phyloP scores from a whole-genome alignment of 805 yeast genomes.

The Lipomyces starkeyi region DNA sequence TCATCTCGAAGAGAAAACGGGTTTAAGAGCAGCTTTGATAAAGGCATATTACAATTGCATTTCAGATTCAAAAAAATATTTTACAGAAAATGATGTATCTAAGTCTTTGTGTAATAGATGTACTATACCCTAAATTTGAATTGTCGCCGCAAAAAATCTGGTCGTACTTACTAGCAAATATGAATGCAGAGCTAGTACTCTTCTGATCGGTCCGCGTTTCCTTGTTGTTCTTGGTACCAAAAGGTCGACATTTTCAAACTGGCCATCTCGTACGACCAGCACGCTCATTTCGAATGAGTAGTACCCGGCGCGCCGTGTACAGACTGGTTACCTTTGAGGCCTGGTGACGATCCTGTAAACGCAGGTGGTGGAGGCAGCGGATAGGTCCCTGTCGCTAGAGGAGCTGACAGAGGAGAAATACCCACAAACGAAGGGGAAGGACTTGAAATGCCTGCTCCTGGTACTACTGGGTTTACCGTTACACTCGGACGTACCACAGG shows the following conservation, averaged over 20 bases:
- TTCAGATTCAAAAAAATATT: constrained; percentile 45
- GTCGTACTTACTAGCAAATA: not conserved
- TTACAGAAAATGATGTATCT: constrained; percentile 40
- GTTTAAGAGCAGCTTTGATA: constrained; percentile 45
- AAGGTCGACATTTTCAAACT: not conserved
- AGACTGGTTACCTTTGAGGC: not conserved
- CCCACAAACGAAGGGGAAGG: not conserved
- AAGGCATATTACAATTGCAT: constrained; percentile 48
- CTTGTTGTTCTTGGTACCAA: not conserved
- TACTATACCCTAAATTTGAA: not conserved
- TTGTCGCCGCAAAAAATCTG: not conserved
- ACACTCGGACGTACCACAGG: not conserved
- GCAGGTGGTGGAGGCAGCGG: not conserved
- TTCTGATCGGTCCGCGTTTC: not conserved
- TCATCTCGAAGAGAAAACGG: constrained; percentile 41
- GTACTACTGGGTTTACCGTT: not conserved
- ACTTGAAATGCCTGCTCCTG: not conserved
- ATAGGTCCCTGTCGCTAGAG: not conserved
- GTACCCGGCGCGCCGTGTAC: not conserved
- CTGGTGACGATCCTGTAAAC: not conserved
- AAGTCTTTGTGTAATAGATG: constrained; percentile 6
- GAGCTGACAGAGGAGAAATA: not conserved
- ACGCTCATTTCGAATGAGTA: not conserved
- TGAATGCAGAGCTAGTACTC: not conserved
- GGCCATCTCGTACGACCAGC: not conserved